A percentile compares a stretch with the other conserved stretches of the same genome.
phyloP scores from a whole-genome alignment of 2,329 filamentous ascomycete genomes.

The Albifimbria verrucaria region DNA sequence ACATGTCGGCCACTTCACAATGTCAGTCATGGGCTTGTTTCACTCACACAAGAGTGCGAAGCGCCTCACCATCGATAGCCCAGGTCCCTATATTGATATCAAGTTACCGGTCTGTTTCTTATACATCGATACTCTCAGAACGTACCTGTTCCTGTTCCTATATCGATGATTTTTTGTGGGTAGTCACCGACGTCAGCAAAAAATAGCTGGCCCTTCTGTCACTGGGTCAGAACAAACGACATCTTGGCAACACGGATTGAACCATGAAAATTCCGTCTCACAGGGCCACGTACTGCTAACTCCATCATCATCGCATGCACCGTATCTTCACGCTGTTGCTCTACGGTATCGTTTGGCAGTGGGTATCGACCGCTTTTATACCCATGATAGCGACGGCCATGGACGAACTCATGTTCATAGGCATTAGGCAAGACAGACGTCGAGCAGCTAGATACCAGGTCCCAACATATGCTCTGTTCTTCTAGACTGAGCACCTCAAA shows the following conservation, averaged over 20 bases:
- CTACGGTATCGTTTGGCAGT: constrained; percentile 42
- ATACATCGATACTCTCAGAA: background rate
- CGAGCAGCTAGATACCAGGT: constrained; percentile 23
- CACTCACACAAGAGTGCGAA: background rate
- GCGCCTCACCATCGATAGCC: constrained; percentile 50
- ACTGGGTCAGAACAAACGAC: constrained; percentile 3
- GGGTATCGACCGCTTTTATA: constrained; percentile 42
- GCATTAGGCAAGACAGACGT: constrained; percentile 30
- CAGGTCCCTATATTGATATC: constrained; percentile 36
- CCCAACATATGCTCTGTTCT: constrained; percentile 17
- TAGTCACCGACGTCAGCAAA: constrained; percentile 34
- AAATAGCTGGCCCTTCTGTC: constrained; percentile 35
- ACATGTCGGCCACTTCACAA: constrained; percentile 35
- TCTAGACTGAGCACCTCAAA: constrained; percentile 23
- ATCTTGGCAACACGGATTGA: constrained; percentile 1
- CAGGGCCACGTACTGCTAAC: constrained; percentile 28
- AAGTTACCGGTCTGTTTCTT: constrained; percentile 1
- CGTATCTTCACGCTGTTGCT: constrained; percentile 43
- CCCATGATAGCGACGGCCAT: constrained; percentile 38
- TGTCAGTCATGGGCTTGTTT: constrained; percentile 6
- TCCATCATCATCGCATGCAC: constrained; percentile 45
- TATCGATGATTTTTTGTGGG: constrained; percentile 41
- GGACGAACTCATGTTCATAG: constrained; percentile 28
- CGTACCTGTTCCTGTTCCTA: constrained; percentile 48
- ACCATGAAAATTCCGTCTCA: background rate